phyloP scores from a whole-genome alignment of 208 protist genomes.

The Trypanosoma grayi region DNA sequence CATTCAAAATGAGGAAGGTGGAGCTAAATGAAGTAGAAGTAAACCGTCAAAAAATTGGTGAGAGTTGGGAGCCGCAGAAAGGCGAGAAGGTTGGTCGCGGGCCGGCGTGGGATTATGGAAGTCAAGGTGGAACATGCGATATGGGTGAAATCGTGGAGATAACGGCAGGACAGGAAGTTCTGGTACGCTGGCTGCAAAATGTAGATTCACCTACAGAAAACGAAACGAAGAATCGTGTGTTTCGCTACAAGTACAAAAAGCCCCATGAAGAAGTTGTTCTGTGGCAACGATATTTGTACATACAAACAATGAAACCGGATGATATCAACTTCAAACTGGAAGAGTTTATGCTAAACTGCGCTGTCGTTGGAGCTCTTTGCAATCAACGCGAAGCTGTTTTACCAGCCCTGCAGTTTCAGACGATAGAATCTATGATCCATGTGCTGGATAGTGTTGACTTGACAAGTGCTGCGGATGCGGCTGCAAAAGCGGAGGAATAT shows the following conservation, averaged over 20 bases:
- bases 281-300: constrained; percentile 49
- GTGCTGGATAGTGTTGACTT: constrained; percentile 66
- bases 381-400: constrained; percentile 67
- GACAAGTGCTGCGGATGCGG: constrained; percentile 6
- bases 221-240: constrained; percentile 31
- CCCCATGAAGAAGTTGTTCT: constrained; percentile 65
- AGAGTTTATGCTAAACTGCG: constrained; percentile 68
- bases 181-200: constrained; percentile 70
- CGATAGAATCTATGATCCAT: constrained; percentile 63
- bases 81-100: constrained; percentile 73
- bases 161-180: constrained; percentile 46
- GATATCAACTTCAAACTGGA: constrained; percentile 45
- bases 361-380: constrained; percentile 65
- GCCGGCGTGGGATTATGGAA: constrained; percentile 57
- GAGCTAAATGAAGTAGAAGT: constrained; percentile 11
- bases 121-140: constrained; percentile 66
- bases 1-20: constrained; percentile 10
- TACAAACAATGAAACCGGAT: constrained; percentile 41
- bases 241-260: constrained; percentile 58
- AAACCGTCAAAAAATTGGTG: constrained; percentile 6
- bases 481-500: constrained; percentile 18
- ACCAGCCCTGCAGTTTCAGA: constrained; percentile 71
- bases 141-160: constrained; percentile 70
- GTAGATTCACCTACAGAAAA: constrained; percentile 32
- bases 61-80: constrained; percentile 50